Base-by-base conservation (phyloP, 2,329 filamentous ascomycete genomes). In the Cladophialophora bantiana region DNA sequence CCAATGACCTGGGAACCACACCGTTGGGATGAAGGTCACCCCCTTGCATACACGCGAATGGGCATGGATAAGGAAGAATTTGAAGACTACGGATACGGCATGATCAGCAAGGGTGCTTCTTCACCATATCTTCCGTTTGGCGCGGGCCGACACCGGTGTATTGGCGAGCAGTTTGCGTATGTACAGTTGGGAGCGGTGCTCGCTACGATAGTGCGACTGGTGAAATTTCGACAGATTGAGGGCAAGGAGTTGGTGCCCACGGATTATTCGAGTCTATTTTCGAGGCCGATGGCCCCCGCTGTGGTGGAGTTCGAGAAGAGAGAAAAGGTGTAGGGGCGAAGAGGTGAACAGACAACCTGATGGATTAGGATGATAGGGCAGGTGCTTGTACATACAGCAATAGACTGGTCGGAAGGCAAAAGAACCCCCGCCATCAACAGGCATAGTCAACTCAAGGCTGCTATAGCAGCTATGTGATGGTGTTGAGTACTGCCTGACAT, bases 101-200 rank as follows among this genome's bases (percentile, higher is more conserved):
- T 96, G 59, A 91, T 97, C 72, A 94, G 88, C 84, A 97, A 97
- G 84, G 94, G 94, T 64, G 90, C 92, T 13, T 88, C 88, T 67
- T 96, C 91, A 60, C 94, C 94, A 0, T 98, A 97, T 78, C 87
- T 98, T 56, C 94, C 94, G 1, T 98, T 98, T 76, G 94, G 94
- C 66, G 94, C 94, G 35, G 94, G 94, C 50, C 86, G 94, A 72
- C 94, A 98, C 81, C 86, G 94, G 72, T 98, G 94, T 81, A 97
- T 98, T 76, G 94, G 94, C 71, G 94, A 98, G 84, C 93, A 97
- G 76, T 98, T 97, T 78, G 94, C 94, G 73, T 96, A 96, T 77
- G 85, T 96, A 65, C 94, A 98, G 81, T 84, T 98, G 69, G 90
- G 94, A 77, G 93, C 92, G 53, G 96, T 98, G 72, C 83, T 90